Conservation (phyloP, 495 filamentous ascomycete genomes). For the Hypoxylon fragiforme region DNA sequence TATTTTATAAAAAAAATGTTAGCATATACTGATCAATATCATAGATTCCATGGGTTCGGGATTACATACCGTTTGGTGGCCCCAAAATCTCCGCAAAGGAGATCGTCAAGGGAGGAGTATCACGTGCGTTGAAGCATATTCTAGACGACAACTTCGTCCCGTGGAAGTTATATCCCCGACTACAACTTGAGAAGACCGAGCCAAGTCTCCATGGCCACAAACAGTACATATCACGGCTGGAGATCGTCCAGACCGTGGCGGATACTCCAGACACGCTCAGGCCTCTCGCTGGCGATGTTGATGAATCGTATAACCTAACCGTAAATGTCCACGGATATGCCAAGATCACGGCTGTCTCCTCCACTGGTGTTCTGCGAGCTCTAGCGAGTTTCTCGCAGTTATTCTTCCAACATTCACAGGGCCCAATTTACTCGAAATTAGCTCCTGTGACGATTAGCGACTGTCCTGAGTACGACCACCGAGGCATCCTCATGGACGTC, state of each 20-base stretch:
- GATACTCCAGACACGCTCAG: constrained; percentile 60
- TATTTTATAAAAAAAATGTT: constrained; percentile 18
- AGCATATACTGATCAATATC: constrained; percentile 33
- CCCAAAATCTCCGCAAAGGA: constrained; percentile 46
- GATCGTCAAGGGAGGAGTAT: constrained; percentile 53
- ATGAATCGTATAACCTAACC: constrained; percentile 73
- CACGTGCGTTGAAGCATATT: constrained; percentile 52
- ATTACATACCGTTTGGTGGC: constrained; percentile 40
- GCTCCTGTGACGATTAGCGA: constrained; percentile 71
- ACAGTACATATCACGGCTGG: constrained; percentile 56
- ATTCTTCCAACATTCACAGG: constrained; percentile 67
- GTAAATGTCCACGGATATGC: constrained; percentile 57
- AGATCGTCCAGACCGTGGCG: constrained; percentile 59
- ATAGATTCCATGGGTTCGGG: constrained; percentile 48
- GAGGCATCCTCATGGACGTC: constrained; percentile 75
- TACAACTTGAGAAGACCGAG: constrained; percentile 59
- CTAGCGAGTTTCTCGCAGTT: constrained; percentile 74
- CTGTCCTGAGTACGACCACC: constrained; percentile 67
- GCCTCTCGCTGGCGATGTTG: constrained; percentile 61
- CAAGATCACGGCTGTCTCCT: constrained; percentile 62
- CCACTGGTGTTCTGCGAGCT: constrained; percentile 66
- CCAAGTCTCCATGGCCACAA: constrained; percentile 51
- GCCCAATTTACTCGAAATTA: constrained; percentile 61
- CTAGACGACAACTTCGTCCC: constrained; percentile 68
- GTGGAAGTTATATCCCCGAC: constrained; percentile 71